A percentile compares a stretch with the other conserved stretches of the same genome.
phyloP scores from a whole-genome alignment of 768 basidiomycete genomes.

The Termitomyces sp. region DNA sequence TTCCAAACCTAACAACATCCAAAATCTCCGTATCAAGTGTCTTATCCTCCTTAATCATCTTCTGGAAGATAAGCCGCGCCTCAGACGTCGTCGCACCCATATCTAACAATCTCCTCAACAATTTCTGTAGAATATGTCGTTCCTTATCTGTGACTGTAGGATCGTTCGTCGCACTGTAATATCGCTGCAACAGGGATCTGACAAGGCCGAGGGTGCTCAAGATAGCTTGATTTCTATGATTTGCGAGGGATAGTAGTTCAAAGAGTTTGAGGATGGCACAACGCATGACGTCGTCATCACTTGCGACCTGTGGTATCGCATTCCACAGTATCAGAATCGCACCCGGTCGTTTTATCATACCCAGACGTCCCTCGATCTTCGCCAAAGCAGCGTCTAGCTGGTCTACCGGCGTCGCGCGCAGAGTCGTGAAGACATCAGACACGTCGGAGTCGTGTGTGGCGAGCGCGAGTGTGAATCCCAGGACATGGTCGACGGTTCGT shows the following conservation, averaged over 20 bases:
- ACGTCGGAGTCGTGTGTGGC: slow-evolving; percentile 61
- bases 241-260: slow-evolving; percentile 53
- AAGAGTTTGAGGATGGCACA: slow-evolving; percentile 55
- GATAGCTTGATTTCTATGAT: slow-evolving; percentile 67
- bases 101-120: slow-evolving; percentile 65
- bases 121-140: slow-evolving; percentile 51
- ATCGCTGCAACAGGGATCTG: slow-evolving; percentile 44
- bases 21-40: slow-evolving; percentile 59
- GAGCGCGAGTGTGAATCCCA: slow-evolving; percentile 67
- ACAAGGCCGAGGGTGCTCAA: slow-evolving; percentile 57
- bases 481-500: slow-evolving; percentile 43
- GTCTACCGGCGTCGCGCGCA: slow-evolving; percentile 29
- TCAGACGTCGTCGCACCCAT: slow-evolving; percentile 67
- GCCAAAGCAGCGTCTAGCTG: slow-evolving; percentile 36
- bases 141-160: slow-evolving; percentile 37
- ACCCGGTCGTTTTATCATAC: slow-evolving; percentile 51
- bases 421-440: slow-evolving; percentile 45
- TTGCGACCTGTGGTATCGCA: slow-evolving; percentile 29
- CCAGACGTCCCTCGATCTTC: slow-evolving; percentile 38
- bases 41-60: slow-evolving; percentile 41
- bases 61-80: slow-evolving; percentile 59
- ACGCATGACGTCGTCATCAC: slow-evolving; percentile 36
- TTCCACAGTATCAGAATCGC: slow-evolving; percentile 60
- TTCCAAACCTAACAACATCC: slow-evolving; percentile 63
- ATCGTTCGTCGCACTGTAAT: slow-evolving; percentile 25